A percentile compares a stretch with the other conserved stretches of the same genome.
These are phyloP conservation scores for Buddleja alternifolia DNA, from an alignment of 257 asterid species.

Conservation along the genomic window DNA sequence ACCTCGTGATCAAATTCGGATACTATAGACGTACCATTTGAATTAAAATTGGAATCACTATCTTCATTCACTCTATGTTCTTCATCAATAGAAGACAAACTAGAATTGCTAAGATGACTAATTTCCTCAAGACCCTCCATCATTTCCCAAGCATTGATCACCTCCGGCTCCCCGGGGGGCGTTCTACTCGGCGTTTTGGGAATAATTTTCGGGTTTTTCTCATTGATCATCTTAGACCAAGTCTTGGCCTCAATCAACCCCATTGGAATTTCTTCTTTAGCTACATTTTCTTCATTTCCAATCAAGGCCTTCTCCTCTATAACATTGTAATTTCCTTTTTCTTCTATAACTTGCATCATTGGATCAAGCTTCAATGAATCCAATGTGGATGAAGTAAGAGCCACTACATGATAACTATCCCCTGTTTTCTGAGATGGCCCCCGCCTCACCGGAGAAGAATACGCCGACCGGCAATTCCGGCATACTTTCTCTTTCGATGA, in stretches of 20 bases:
- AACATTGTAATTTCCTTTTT: conserved; percentile 15
- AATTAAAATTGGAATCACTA: conserved; percentile 50
- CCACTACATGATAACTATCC: conserved; percentile 64
- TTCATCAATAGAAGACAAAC: conserved; percentile 38
- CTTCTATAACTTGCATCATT: conserved; percentile 19
- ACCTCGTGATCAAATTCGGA: conserved; percentile 84
- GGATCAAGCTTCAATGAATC: conserved; percentile 81
- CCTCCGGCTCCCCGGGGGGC: conserved; percentile 88
- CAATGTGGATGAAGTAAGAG: conserved; percentile 85
- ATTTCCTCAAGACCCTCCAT: conserved; percentile 87
- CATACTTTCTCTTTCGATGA: conserved; percentile 69
- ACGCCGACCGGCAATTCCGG: conserved; percentile 60
- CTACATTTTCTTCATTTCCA: conserved; percentile 16
- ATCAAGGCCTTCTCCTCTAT: conserved; percentile 30
- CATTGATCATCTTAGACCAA: conserved; percentile 80
- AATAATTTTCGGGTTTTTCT: conserved; percentile 61
- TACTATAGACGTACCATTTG: conserved; percentile 53
- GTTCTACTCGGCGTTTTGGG: conserved; percentile 69
- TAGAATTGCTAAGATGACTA: conserved; percentile 51
- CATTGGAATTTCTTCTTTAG: conserved; percentile 61
- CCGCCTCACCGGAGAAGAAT: conserved; percentile 72
- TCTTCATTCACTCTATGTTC: conserved; percentile 55
- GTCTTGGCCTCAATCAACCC: conserved; percentile 82
- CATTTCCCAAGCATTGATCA: conserved; percentile 81
- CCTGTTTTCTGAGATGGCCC: conserved; percentile 52